These are phyloP conservation scores for Penicillium nordicum DNA, from an alignment of 2,329 filamentous ascomycete genomes.

Conservation along the genomic window DNA sequence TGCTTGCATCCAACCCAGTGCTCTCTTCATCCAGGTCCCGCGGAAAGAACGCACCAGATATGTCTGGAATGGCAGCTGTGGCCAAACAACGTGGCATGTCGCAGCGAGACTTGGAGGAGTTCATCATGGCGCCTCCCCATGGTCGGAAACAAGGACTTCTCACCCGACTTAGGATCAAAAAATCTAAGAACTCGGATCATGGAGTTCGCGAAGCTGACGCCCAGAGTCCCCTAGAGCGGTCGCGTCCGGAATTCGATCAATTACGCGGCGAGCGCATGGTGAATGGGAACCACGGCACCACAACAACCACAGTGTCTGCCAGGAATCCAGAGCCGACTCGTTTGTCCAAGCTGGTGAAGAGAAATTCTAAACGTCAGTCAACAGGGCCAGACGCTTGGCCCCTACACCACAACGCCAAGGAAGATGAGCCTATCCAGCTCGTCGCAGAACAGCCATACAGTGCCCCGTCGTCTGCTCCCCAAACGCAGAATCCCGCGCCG, in stretches of 20 bases:
- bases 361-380: constrained; percentile 21
- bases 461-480: constrained; percentile 5
- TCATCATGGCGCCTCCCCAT: constrained; percentile 30
- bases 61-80: constrained; percentile 32
- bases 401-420: constrained; percentile 9
- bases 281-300: constrained; percentile 11
- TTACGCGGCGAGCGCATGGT: constrained; percentile 24
- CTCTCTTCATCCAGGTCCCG: constrained; percentile 24
- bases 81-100: constrained; percentile 57
- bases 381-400: constrained; percentile 27
- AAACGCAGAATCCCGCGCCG: not conserved
- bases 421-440: constrained; percentile 7
- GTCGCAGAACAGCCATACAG: constrained; percentile 11
- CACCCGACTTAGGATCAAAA: constrained; percentile 32
- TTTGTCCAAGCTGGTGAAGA: constrained; percentile 31
- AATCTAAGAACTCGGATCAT: constrained; percentile 25
- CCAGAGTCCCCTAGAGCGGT: constrained; percentile 61
- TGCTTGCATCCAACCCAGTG: constrained; percentile 23
- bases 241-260: constrained; percentile 47
- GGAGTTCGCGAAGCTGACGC: constrained; percentile 52
- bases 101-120: constrained; percentile 34
- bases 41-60: constrained; percentile 36
- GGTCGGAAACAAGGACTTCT: constrained; percentile 32
- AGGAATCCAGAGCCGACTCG: constrained; percentile 13
- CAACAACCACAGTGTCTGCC: constrained; percentile 23